Base-by-base conservation (phyloP, 2,329 filamentous ascomycete genomes). In the Hypoxylon sp. region DNA sequence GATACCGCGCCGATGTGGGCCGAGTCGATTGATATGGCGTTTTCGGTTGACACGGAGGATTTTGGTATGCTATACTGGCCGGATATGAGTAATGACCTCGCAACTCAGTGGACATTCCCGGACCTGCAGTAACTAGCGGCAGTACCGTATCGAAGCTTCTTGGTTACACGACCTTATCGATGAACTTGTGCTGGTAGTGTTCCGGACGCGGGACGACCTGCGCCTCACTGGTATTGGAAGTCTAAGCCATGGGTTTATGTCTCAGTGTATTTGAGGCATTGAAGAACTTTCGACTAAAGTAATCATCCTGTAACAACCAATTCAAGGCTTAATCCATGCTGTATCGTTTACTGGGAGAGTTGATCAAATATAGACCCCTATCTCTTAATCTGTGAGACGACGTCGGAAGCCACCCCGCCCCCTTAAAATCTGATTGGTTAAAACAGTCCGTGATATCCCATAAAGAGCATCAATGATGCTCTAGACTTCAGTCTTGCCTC, bases 31-130 rank as follows among this genome's bases (percentile, higher is more conserved):
- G 67, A 67, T 27, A 64, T 69, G 67, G 59, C 60, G 0, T 67
- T 64, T 37, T 56, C 67, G n/a, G 57, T 64, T n/a, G 67, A 67
- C 29, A 62, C 60, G 29, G 59, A 67, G 35, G 67, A 69, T 47
- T 68, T 61, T 47, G 60, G 52, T 3, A 64, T 67, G 50, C 17
- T 64, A 15, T 56, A 58, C 7, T 69, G 63, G 67, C 51, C 64
- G 5, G 53, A 67, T 11, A 64, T 67, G 67, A 64, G 44, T 44
- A 44, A 37, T 50, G 60, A 67, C 21, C 21, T 50, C 2, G 32
- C 58, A 27, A 39, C 19, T 32, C 56, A 67, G 46, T 69, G 63
- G 67, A 31, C 52, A 24, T 63, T 57, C 35, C 44, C 51, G 10
- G 52, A 67, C 42, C 17, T 54, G 27, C 55, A 52, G n/a, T 31